phyloP scores from a whole-genome alignment of 2,329 filamentous ascomycete species.

The Aspergillus brunneoviolaceus region DNA sequence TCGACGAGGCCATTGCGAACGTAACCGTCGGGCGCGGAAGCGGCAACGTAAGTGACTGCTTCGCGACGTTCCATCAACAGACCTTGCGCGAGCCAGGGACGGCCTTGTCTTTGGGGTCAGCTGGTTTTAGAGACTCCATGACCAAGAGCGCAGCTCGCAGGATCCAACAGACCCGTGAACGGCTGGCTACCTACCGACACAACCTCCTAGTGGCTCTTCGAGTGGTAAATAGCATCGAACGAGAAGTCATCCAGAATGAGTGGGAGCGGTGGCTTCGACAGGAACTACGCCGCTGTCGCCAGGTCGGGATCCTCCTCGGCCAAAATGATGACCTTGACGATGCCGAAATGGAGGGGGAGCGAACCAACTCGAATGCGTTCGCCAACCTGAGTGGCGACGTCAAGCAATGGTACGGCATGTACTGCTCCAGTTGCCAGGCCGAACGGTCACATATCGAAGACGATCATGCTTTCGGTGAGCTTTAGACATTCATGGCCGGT shows the following conservation, averaged over 20 bases:
- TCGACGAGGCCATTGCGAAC: slow-evolving; percentile 63
- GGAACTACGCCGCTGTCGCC: slow-evolving; percentile 73
- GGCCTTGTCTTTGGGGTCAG: slow-evolving; percentile 29
- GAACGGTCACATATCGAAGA: slow-evolving; percentile 40
- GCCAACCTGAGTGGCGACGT: slow-evolving; percentile 47
- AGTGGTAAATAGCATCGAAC: slow-evolving; percentile 84
- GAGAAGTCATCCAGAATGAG: slow-evolving; percentile 79
- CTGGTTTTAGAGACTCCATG: slow-evolving; percentile 29
- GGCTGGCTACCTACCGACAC: slow-evolving; percentile 80
- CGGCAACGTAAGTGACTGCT: slow-evolving; percentile 40
- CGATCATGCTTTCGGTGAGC: slow-evolving; percentile 22
- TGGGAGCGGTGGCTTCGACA: slow-evolving; percentile 90
- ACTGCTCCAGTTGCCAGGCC: slow-evolving; percentile 61
- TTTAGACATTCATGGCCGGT: slow-evolving; percentile 11
- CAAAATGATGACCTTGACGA: slow-evolving; percentile 23
- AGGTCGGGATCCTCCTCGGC: slow-evolving; percentile 53
- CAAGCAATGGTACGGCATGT: slow-evolving; percentile 57
- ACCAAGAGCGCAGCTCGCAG: slow-evolving; percentile 50
- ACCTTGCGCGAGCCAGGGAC: slow-evolving; percentile 35
- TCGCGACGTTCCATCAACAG: slow-evolving; percentile 46
- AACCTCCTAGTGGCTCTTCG: slow-evolving; percentile 88
- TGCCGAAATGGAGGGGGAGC: slow-evolving; percentile 22
- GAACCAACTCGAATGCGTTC: slow-evolving; percentile 30
- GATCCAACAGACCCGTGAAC: slow-evolving; percentile 76
- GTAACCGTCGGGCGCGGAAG: slow-evolving; percentile 29